Evolutionary conservation across 495 filamentous ascomycete species (phyloP).

Genomic region (Lepraria neglecta): DNA sequence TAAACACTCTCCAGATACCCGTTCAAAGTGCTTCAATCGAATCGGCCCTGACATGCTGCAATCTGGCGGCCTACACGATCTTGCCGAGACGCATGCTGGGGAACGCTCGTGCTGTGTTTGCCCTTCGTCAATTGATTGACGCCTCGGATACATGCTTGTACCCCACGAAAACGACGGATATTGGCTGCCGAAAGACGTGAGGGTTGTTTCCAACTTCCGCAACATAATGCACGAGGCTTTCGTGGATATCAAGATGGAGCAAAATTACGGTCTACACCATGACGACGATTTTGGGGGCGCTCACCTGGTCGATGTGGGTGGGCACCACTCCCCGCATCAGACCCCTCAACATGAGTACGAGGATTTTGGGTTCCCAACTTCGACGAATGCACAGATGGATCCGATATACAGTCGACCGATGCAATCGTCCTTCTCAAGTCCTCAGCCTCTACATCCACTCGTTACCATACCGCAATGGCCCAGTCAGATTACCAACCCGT

Average conservation of each 20-base stretch:
- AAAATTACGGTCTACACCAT: conserved; percentile 28
- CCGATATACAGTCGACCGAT: conserved; percentile 35
- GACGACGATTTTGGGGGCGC: conserved; percentile 30
- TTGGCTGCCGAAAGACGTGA: conserved; percentile 15
- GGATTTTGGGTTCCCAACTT: conserved; percentile 36
- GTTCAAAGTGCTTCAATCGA: conserved; percentile 1
- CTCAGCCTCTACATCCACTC: conserved; percentile 44
- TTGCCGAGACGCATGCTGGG: conserved; percentile 9
- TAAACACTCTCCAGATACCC: conserved; percentile 5
- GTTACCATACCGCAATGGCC: conserved; percentile 47
- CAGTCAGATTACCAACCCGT: conserved; percentile 47
- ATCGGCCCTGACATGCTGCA: conserved; percentile 8
- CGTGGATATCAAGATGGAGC: conserved; percentile 36
- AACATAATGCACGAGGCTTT: conserved; percentile 33
- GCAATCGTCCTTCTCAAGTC: conserved; percentile 36
- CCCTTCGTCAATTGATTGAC: conserved; percentile 1
- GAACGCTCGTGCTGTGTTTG: background rate
- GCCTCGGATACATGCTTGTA: conserved; percentile 15
- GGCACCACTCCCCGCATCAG: conserved; percentile 25
- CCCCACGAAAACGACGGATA: conserved; percentile 13
- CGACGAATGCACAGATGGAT: conserved; percentile 37
- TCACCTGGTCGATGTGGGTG: conserved; percentile 25
- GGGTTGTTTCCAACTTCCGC: conserved; percentile 12
- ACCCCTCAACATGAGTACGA: conserved; percentile 43
- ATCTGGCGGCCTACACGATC: conserved; percentile 2